Percentiles rank a stretch among this genome's conserved stretches.
Conservation (phyloP, 495 filamentous ascomycete genomes). For the Trichoderma erinaceum region DNA sequence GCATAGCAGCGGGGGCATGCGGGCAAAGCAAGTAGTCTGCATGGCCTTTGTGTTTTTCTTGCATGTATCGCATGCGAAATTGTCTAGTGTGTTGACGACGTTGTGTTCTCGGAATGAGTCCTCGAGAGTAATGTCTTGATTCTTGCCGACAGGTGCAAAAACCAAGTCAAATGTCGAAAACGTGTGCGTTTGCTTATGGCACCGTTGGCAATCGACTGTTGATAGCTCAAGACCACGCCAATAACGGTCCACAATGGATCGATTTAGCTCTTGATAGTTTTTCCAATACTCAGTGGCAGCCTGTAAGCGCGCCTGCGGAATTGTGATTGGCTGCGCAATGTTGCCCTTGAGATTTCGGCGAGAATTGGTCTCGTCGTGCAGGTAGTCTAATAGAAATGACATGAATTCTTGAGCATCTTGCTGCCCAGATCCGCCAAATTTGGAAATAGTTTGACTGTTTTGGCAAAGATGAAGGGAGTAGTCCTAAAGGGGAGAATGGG, state of each 20-base stretch:
- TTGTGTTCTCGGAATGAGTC: slow-evolving; percentile 21
- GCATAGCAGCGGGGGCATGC: slow-evolving; percentile 31
- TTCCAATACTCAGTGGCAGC: slow-evolving; percentile 28
- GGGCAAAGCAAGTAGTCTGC: slow-evolving; percentile 27
- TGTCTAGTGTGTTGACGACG: slow-evolving; percentile 18
- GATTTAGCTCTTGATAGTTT: slow-evolving; percentile 20
- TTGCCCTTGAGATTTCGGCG: slow-evolving; percentile 24
- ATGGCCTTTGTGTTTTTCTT: slow-evolving; percentile 27
- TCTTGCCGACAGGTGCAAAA: neutral
- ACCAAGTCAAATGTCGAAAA: slow-evolving; percentile 24
- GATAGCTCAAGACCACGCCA: slow-evolving; percentile 32
- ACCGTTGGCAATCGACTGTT: slow-evolving; percentile 26
- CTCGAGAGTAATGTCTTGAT: slow-evolving; percentile 20
- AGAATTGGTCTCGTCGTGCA: slow-evolving; percentile 38
- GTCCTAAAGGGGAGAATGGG: slow-evolving; percentile 25
- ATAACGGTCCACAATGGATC: slow-evolving; percentile 33
- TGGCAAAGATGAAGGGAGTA: slow-evolving; percentile 33
- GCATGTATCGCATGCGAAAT: slow-evolving; percentile 27
- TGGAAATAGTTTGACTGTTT: slow-evolving; percentile 14
- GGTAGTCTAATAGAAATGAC: slow-evolving; percentile 33
- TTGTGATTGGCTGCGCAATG: slow-evolving; percentile 21
- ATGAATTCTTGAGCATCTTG: slow-evolving; percentile 42
- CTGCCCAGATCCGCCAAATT: slow-evolving; percentile 34
- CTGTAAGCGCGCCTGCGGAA: slow-evolving; percentile 18
- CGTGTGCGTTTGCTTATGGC: slow-evolving; percentile 22